Evolutionary conservation across 306 rosid genomes (phyloP).

Genomic region (Sicyos edulis): DNA sequence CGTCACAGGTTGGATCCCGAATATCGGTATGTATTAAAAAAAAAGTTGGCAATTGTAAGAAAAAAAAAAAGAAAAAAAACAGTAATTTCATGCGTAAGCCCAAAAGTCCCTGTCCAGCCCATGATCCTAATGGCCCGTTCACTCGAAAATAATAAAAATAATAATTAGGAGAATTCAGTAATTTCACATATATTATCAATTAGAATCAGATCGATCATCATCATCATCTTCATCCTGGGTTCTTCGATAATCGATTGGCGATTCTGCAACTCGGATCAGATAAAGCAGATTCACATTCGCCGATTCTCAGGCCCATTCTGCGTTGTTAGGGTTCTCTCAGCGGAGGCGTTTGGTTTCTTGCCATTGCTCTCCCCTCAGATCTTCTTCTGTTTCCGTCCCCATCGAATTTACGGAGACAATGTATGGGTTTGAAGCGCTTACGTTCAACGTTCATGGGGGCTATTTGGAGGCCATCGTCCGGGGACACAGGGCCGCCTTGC

Average conservation of each 20-base stretch:
- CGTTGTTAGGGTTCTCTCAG: constrained; percentile 3
- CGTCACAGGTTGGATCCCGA: no score
- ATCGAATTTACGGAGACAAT: constrained; percentile 26
- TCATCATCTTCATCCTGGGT: neutral
- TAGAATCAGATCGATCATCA: constrained; percentile 13
- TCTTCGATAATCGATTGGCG: constrained; percentile 5
- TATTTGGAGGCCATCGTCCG: constrained; percentile 97
- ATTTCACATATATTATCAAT: neutral
- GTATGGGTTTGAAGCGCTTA: constrained; percentile 94
- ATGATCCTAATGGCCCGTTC: no score
- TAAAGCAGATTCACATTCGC: neutral
- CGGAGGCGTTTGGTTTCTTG: constrained; percentile 17
- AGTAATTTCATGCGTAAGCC: no score
- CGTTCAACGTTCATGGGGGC: constrained; percentile 93
- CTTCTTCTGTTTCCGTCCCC: neutral
- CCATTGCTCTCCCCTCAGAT: constrained; percentile 11
- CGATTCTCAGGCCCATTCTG: neutral
- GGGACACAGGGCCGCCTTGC: constrained; percentile 81
- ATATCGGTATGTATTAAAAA: no score
- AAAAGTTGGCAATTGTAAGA: no score
- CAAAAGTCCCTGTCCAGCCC: no score
- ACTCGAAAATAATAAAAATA: neutral
- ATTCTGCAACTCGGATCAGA: constrained; percentile 16
- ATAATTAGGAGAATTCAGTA: constrained; percentile 8
- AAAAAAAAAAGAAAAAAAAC: no score